Evolutionary conservation across 768 basidiomycete species (phyloP), one percentile per base, ranked within the genome.

Genomic region (Auricularia auricula-judae): DNA sequence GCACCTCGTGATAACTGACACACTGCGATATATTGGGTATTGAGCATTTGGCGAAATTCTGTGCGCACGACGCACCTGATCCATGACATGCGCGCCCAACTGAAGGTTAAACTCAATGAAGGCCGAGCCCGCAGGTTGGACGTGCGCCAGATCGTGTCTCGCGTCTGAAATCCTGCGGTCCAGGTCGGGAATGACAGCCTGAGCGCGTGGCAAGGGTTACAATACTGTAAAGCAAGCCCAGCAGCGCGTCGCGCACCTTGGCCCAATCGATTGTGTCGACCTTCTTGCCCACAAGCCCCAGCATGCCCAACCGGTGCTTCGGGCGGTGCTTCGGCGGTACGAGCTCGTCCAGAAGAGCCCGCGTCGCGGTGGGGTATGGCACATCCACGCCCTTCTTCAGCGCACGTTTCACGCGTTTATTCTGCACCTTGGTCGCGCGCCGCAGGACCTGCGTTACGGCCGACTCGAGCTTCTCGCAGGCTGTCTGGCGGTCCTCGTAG

Each of bases 101-200:
- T 89, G 87, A 61, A 86, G 77, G 71, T 88, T 85, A 74, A 86
- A 86, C 47, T 81, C 80, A 64, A 89, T 82, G 74, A 90, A 88
- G 0, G 78, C 82, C 65, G 80, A 79, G 4, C 83, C 83, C 39
- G 83, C 67, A 59, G 82, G 81, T 68, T 80, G 81, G 1, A 77
- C 78, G 64, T 79, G 73, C 7, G 71, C 66, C 18, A 79, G 70
- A 10, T 77, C 66, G 56, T 73, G 70, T 21, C 82, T 70, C 36
- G 70, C 71, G 8, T 77, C 74, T 43, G 34, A 33, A 61, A 89
- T 80, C 21, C 70, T 72, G 2, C 63, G 67, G 43, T 82, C 82
- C 29, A 82, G 73, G 36, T 75, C 71, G 0, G 77, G 74, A 54
- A 89, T 84, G 63, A 18, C 29, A 58, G 62, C 54, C 42, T 23